These are phyloP conservation scores for Mycosphaerella sp. DNA, from an alignment of 2,329 filamentous ascomycete species.

Conservation along the genomic window DNA sequence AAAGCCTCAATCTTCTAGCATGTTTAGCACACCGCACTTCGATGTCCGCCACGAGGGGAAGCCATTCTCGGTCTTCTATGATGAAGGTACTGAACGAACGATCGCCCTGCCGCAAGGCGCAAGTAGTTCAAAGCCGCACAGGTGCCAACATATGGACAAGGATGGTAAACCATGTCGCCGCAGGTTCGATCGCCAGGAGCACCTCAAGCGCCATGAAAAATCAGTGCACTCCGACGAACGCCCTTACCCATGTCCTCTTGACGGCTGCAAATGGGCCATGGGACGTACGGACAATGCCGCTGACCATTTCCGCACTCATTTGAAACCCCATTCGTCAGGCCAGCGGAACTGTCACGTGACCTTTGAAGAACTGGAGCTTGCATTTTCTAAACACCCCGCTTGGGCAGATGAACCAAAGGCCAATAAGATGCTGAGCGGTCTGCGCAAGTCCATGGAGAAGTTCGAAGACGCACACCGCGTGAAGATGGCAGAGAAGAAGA, in stretches of 20 bases:
- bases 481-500: not conserved
- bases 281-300: conserved; percentile 29
- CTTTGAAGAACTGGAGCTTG: conserved; percentile 8
- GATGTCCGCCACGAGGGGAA: conserved; percentile 13
- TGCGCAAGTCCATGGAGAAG: conserved; percentile 1
- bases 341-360: conserved; percentile 25
- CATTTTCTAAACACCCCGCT: too few species aligned
- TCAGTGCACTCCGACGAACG: conserved; percentile 22
- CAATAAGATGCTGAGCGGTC: conserved; percentile 15
- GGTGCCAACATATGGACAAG: conserved; percentile 17
- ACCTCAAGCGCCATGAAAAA: conserved; percentile 30
- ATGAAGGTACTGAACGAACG: not conserved
- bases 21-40: conserved; percentile 3
- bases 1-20: conserved; percentile 11
- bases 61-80: not conserved
- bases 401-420: conserved; percentile 5
- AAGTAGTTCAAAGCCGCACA: conserved; percentile 16
- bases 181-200: conserved; percentile 30
- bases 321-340: conserved; percentile 19
- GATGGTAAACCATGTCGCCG: conserved; percentile 18
- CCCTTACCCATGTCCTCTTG: conserved; percentile 25
- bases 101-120: not conserved
- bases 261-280: conserved; percentile 20
- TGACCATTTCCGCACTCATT: conserved; percentile 33
- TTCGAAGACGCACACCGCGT: too few species aligned